Evolutionary conservation across 1,284 basidiomycete species (phyloP).

Genomic region (Rhodotorula sp.): DNA sequence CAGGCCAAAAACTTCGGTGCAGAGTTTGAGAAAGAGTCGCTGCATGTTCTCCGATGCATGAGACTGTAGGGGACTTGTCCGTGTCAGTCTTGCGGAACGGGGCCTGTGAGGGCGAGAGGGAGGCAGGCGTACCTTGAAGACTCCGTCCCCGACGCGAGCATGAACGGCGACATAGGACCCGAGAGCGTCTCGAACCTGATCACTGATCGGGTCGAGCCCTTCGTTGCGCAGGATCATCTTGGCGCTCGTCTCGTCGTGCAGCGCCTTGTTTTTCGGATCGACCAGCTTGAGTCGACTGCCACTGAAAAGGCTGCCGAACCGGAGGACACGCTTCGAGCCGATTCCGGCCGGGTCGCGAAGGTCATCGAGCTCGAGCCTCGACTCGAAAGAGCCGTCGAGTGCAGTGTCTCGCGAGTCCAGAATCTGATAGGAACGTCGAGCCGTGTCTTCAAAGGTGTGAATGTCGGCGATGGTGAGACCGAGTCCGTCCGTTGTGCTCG

Average conservation of each 20-base stretch:
- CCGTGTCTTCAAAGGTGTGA: slow-evolving; percentile 18
- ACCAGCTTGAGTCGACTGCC: slow-evolving; percentile 20
- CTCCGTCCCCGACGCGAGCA: slow-evolving; percentile 27
- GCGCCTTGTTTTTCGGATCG: slow-evolving; percentile 6
- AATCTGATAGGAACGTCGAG: slow-evolving; percentile 29
- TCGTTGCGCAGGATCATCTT: slow-evolving; percentile 19
- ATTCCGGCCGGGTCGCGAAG: background rate
- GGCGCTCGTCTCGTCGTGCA: background rate
- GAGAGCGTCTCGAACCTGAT: slow-evolving; percentile 15
- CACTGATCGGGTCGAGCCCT: slow-evolving; percentile 24
- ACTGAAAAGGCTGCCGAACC: slow-evolving; percentile 36
- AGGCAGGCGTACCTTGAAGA: slow-evolving; percentile 19
- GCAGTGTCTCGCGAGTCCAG: slow-evolving; percentile 14
- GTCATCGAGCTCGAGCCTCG: slow-evolving; percentile 20
- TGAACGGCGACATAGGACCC: slow-evolving; percentile 33
- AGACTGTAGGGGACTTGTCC: background rate
- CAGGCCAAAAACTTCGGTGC: slow-evolving; percentile 19
- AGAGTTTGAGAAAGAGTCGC: slow-evolving; percentile 21
- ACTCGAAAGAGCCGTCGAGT: slow-evolving; percentile 9
- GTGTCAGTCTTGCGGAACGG: too few species aligned
- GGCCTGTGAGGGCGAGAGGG: background rate
- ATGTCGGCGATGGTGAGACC: slow-evolving; percentile 17
- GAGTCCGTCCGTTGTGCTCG: slow-evolving; percentile 9
- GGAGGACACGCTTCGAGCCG: slow-evolving; percentile 16
- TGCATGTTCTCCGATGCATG: slow-evolving; percentile 14